Conservation (phyloP, 306 rosid species). For the Rubus parviflorus region DNA sequence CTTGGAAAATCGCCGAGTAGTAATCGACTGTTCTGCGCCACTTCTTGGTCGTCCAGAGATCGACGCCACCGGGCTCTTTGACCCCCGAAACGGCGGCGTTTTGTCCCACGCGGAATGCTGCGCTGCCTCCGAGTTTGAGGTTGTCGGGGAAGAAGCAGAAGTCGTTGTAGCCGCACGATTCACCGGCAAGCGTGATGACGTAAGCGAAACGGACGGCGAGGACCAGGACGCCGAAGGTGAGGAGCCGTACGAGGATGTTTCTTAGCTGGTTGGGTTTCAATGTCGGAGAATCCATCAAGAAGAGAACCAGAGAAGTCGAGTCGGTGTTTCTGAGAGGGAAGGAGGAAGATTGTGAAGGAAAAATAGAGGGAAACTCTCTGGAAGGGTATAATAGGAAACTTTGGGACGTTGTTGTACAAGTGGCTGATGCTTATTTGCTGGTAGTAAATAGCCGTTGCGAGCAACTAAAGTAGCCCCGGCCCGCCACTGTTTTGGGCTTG, state of each 20-base stretch:
- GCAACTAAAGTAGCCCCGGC: not conserved
- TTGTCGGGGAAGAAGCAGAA: slow-evolving; percentile 47
- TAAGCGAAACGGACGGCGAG: slow-evolving; percentile 45
- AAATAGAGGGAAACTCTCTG: not conserved
- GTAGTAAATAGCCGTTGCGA: not conserved
- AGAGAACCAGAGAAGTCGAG: not conserved
- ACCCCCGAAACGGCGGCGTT: not conserved
- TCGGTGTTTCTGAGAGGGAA: not conserved
- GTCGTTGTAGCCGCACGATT: slow-evolving; percentile 36
- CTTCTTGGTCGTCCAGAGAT: slow-evolving; percentile 26
- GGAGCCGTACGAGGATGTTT: slow-evolving; percentile 34
- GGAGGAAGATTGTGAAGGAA: not conserved
- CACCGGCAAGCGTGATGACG: slow-evolving; percentile 42
- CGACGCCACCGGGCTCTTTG: not conserved
- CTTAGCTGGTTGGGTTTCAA: slow-evolving; percentile 23
- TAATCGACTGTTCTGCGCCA: slow-evolving; percentile 43
- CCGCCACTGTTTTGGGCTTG: not conserved
- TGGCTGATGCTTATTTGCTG: not conserved
- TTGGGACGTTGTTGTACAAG: not conserved
- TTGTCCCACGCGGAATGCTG: not conserved
- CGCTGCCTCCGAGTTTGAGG: not conserved
- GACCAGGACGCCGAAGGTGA: slow-evolving; percentile 46
- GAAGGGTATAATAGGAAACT: not conserved
- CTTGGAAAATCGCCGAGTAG: slow-evolving; percentile 47
- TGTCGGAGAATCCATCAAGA: slow-evolving; percentile 38